A percentile compares a stretch with the other conserved stretches of the same genome.
phyloP scores from a whole-genome alignment of 352 stramenopile genomes.

The Phytophthora ramorum region DNA sequence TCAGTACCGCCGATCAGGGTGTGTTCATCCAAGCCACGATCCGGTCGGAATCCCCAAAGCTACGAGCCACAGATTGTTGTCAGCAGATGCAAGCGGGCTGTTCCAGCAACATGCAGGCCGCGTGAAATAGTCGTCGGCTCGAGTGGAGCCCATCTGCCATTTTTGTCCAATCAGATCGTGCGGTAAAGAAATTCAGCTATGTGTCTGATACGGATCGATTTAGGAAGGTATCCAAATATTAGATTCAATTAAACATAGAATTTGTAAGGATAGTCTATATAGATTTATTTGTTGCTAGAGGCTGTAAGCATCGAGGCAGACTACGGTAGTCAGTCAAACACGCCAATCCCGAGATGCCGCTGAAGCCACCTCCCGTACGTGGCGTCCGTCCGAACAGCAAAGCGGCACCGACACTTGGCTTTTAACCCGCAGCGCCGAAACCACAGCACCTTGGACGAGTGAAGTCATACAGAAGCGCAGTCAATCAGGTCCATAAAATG shows the following conservation, averaged over 20 bases:
- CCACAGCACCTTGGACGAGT: not conserved
- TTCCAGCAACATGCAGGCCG: slow-evolving; percentile 3
- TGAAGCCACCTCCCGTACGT: slow-evolving; percentile 15
- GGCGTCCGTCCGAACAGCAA: slow-evolving; percentile 27
- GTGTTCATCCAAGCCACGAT: not conserved
- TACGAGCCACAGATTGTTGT: slow-evolving; percentile 9
- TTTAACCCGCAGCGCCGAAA: slow-evolving; percentile 2
- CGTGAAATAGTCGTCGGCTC: slow-evolving; percentile 11
- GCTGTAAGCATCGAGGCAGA: too few relatives aligned
- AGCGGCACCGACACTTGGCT: slow-evolving; percentile 15
- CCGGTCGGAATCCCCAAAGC: not conserved
- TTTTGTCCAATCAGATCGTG: not conserved
- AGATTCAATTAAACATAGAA: not conserved
- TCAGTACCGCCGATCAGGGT: not conserved
- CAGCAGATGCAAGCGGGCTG: slow-evolving; percentile 4
- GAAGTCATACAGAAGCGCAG: not conserved
- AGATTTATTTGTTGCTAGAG: too few relatives aligned
- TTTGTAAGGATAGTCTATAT: not conserved
- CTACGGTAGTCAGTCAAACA: slow-evolving; percentile 9
- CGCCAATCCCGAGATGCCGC: slow-evolving; percentile 22
- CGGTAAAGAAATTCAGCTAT: slow-evolving; percentile 5
- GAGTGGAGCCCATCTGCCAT: not conserved
- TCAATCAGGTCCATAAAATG: slow-evolving; percentile 18
- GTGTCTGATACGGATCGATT: not conserved
- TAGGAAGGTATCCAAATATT: not conserved